Evolutionary conservation across 2,329 filamentous ascomycete species (phyloP), one percentile per base, ranked within the genome.

Genomic region (Didymella segeticola): DNA sequence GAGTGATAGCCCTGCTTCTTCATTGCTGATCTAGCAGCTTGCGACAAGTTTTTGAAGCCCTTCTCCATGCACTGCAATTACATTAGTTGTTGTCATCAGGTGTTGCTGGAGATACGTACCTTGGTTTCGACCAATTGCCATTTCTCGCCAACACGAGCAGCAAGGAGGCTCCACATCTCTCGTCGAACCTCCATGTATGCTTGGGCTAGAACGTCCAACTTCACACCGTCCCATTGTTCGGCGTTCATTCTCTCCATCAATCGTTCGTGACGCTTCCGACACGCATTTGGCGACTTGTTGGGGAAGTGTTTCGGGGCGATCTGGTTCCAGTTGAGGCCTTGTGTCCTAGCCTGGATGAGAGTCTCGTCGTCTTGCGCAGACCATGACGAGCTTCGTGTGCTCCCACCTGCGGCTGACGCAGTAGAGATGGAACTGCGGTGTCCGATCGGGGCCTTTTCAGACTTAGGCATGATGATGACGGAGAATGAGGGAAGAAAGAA

Each of bases 231-330:
- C 88, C 90, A 95, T 67, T 93, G 89, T 64, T 91, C 88, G 41
- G 86, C 84, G 53, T 87, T 86, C 70, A 80, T 70, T 61, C 88
- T 86, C 76, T 93, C 89, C 81, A 93, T 87, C 61, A 96, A 78
- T 33, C 91, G 83, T 76, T 96, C 91, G 67, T 96, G 91, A 49
- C 91, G 86, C 78, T 96, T 96, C 60, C 91, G 89, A 77, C 91
- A 96, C 15, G 92, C 92, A 72, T 95, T 95, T 53, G 88, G 77
- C 11, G 82, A 82, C 79, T 96, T 96, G 71, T 77, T 81, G 1
- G 88, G 89, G 72, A 96, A 96, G 75, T 91, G 86, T 57, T 82
- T 84, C 57, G 82, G 81, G 65, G 91, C 87, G 69, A 96, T 95
- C 65, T 90, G 88, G 47, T 85, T 83, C 91, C 91, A 96, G 75